These are phyloP conservation scores for Curvularia eragrostidis DNA, from an alignment of 2,329 filamentous ascomycete species.

Conservation along the genomic window DNA sequence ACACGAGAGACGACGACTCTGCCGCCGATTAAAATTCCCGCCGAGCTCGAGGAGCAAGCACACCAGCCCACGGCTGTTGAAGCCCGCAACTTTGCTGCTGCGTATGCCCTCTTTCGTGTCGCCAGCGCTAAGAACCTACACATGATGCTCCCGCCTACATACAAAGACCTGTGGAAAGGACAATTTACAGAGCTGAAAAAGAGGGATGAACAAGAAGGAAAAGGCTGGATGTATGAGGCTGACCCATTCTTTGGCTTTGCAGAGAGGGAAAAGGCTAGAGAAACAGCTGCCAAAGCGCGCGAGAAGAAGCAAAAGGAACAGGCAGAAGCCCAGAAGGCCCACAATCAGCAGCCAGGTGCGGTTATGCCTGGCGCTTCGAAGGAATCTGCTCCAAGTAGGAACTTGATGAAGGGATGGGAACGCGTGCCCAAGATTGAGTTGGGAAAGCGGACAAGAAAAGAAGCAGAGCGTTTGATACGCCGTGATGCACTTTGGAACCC, in stretches of 20 bases:
- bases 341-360: conserved; percentile 53
- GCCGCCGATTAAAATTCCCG: conserved; percentile 82
- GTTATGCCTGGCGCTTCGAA: conserved; percentile 33
- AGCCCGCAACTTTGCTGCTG: conserved; percentile 90
- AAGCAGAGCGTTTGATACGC: conserved; percentile 81
- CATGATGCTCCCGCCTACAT: conserved; percentile 89
- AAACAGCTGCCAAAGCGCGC: conserved; percentile 77
- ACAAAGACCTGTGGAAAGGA: conserved; percentile 87
- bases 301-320: conserved; percentile 65
- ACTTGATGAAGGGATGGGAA: conserved; percentile 76
- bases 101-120: conserved; percentile 88
- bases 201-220: conserved; percentile 76
- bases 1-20: conserved; percentile 78
- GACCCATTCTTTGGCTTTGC: conserved; percentile 86
- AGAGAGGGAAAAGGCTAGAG: conserved; percentile 80
- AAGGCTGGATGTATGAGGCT: conserved; percentile 90
- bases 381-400: conserved; percentile 45
- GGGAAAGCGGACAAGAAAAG: conserved; percentile 78
- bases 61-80: conserved; percentile 82
- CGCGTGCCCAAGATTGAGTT: conserved; percentile 91
- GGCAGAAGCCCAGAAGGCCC: conserved; percentile 68
- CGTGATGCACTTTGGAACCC: conserved; percentile 87
- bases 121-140: conserved; percentile 96
- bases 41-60: conserved; percentile 76
- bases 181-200: conserved; percentile 84